Evolutionary conservation across 2,329 filamentous ascomycete species (phyloP), one percentile per base, ranked within the genome.

Genomic region (Spiromastix sp.): DNA sequence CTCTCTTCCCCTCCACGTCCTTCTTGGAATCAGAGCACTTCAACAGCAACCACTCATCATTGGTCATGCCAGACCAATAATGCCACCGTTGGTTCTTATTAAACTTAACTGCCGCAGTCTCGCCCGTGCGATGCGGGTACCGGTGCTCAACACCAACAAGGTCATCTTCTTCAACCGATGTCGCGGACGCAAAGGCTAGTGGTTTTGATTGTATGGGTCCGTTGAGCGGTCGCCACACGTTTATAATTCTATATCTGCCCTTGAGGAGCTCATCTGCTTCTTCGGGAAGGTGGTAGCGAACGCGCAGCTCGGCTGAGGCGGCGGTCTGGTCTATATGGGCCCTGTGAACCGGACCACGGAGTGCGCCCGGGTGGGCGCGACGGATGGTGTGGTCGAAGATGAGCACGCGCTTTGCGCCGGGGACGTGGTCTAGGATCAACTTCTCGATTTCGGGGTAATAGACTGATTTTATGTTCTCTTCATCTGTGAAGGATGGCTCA

Each of bases 341-440:
- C 26, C 72, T 60, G 9, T 67, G 73, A 0, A 93, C 85, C 2
- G 86, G 85, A 2, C 63, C 66, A 31, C 85, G 74, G n/a, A 59
- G 56, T 0, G 81, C 72, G 35, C 64, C 58, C 0, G 76, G 70
- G 2, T 59, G 54, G 8, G 74, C 66, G 27, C 81, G 74, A n/a
- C 86, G 80, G 55, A 93, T 75, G 5, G 85, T 93, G 64, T 94
- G 83, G 66, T 93, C 85, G 61, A 93, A 94, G 52, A 93, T 64
- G 46, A 84, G 65, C 19, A 93, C 66, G 4, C 70, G 68, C 38
- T 72, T 68, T 17, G 74, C 70, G 35, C 80, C 82, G 0, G 79
- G 77, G 11, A 93, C 67, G 38, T 74, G 59, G 10, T 74, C 62
- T 2, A 86, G 63, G 1, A 95, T 64, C 17, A 93, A 63, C 32